Base-by-base conservation (phyloP, 192 early-diverging fungal genomes). In the Linnemannia schmuckeri region DNA sequence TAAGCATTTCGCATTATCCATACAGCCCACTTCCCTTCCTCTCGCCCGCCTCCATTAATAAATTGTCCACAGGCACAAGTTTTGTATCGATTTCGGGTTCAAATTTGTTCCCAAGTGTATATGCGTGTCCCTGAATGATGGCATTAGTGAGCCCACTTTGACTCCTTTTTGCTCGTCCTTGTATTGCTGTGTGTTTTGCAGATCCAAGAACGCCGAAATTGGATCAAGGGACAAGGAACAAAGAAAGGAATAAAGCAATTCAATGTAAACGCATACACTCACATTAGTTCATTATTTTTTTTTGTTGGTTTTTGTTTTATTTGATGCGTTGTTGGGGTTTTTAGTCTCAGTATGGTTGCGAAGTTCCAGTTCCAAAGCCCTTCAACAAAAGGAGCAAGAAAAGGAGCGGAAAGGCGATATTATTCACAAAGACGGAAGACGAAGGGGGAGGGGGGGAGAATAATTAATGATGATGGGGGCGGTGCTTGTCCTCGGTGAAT, bases 401-500 rank as follows among this genome's bases (percentile, higher is more conserved):
- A 66, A 12, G 9, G 27, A 7, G 15, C 3, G 2, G 1, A 10
- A 61, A 24, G 22, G 22, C 6, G n/a, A 61, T 37, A 37, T 37
- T 37, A 2, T 37, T 37, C 37, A 61, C 22, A 55, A 22, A 24
- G 18, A 55, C 3, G 20, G 7, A 55, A 55, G 27, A 27, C n/a
- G n/a, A 27, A 61, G 27, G 8, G 9, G n/a, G 4, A 69, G 30
- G 5, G 6, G 55, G 4, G 20, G 24, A n/a, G 8, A 22, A 27
- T 33, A 12, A 35, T 66, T 47, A 18, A 33, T 81, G 74, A 18
- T 75, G 80, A 69, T 42, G n/a, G 55, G 38, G 66, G 6, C 66
- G 57, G 18, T 77, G 44, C 18, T 74, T 46, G 40, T 79, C 47
- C 8, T 82, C 75, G 37, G 81, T 82, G 30, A 82, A 73, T 38